A percentile compares a stretch with the other conserved stretches of the same genome.
Conservation (phyloP, 345 rosid species). For the Physaria fendleri region DNA sequence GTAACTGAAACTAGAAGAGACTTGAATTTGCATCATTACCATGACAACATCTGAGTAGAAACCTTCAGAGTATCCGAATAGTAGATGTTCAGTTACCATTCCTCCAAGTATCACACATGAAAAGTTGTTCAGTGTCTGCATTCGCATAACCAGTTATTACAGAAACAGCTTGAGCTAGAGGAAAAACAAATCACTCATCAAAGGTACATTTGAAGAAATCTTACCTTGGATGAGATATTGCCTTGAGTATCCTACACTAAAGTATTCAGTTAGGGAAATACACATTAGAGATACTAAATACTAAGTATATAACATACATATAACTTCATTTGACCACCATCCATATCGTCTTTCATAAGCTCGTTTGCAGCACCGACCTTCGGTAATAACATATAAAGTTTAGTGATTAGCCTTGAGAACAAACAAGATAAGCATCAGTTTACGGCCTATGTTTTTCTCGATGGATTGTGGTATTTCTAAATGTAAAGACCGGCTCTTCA, state of each 20-base stretch:
- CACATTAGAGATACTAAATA: not conserved
- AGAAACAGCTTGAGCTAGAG: not conserved
- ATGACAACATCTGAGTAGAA: slow-evolving; percentile 40
- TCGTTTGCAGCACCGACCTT: slow-evolving; percentile 29
- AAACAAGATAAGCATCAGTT: too few relatives aligned
- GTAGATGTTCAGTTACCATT: slow-evolving; percentile 44
- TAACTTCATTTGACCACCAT: not conserved
- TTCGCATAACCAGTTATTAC: not conserved
- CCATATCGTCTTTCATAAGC: not conserved
- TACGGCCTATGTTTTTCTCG: too few relatives aligned
- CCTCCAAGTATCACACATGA: slow-evolving; percentile 53
- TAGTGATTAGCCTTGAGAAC: not conserved
- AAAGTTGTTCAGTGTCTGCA: slow-evolving; percentile 31
- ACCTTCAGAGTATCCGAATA: slow-evolving; percentile 43
- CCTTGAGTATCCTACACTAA: slow-evolving; percentile 28
- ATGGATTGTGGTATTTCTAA: too few relatives aligned
- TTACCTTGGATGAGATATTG: slow-evolving; percentile 45
- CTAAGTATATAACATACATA: not conserved
- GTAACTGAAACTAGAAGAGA: not conserved
- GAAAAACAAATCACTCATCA: not conserved
- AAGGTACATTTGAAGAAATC: not conserved
- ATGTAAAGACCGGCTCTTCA: too few relatives aligned
- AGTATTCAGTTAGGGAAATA: not conserved
- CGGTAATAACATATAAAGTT: not conserved
- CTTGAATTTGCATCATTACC: slow-evolving; percentile 23